Conservation (phyloP, 805 yeast genomes). For the Sugiyamaella marilandica region DNA sequence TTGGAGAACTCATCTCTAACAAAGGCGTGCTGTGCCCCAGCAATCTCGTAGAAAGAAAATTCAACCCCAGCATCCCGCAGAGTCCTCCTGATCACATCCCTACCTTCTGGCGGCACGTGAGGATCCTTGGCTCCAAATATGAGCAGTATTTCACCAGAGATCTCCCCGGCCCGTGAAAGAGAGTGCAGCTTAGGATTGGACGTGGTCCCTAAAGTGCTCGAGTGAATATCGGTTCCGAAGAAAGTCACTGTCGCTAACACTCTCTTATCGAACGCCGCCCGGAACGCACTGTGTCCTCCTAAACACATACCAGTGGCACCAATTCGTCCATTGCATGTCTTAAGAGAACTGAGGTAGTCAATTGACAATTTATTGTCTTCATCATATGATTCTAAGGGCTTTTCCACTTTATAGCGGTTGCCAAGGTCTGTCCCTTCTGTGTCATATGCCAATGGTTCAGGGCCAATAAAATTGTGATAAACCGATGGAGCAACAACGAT, state of each 20-base stretch:
- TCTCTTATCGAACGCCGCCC: slow-evolving; percentile 60
- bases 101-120: slow-evolving; percentile 74
- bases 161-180: slow-evolving; percentile 50
- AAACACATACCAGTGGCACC: slow-evolving; percentile 88
- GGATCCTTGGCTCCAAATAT: slow-evolving; percentile 76
- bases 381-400: slow-evolving; percentile 67
- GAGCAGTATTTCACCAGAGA: slow-evolving; percentile 54
- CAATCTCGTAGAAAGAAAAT: slow-evolving; percentile 67
- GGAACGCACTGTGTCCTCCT: slow-evolving; percentile 76
- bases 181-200: slow-evolving; percentile 52
- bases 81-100: slow-evolving; percentile 61
- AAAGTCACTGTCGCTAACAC: slow-evolving; percentile 67
- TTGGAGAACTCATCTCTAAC: slow-evolving; percentile 73
- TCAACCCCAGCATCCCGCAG: slow-evolving; percentile 56
- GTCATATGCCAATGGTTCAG: slow-evolving; percentile 65
- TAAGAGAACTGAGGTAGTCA: slow-evolving; percentile 53
- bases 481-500: slow-evolving; percentile 76
- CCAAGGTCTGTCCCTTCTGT: slow-evolving; percentile 72
- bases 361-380: slow-evolving; percentile 64
- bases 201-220: slow-evolving; percentile 60
- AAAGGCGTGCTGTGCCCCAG: slow-evolving; percentile 81
- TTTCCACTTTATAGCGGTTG: slow-evolving; percentile 58
- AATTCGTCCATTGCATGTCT: slow-evolving; percentile 64
- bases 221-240: slow-evolving; percentile 78
- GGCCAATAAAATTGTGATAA: slow-evolving; percentile 65